These are phyloP conservation scores for Cryphonectria parasitica DNA, from an alignment of 2,329 filamentous ascomycete genomes.

Conservation along the genomic window DNA sequence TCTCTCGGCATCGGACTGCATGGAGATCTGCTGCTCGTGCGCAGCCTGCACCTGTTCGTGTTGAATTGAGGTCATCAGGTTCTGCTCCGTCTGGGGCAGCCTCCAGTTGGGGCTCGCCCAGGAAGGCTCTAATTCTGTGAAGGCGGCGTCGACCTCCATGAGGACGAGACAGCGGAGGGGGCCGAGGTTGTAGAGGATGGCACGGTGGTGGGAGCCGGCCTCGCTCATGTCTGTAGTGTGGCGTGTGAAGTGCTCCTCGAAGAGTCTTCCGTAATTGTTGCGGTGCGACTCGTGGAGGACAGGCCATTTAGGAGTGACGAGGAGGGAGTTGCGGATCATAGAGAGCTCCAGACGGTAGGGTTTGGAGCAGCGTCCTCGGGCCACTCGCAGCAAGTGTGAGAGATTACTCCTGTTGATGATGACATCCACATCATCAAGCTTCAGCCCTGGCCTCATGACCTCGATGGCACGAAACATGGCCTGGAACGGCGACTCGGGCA, in stretches of 20 bases:
- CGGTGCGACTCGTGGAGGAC: not conserved
- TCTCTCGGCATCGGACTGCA: conserved; percentile 9
- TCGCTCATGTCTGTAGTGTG: not conserved
- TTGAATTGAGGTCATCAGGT: not conserved
- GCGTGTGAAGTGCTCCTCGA: conserved; percentile 20
- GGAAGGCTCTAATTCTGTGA: not conserved
- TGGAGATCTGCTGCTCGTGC: not conserved
- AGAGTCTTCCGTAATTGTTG: conserved; percentile 1
- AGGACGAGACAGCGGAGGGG: conserved; percentile 23
- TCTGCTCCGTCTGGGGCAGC: not conserved
- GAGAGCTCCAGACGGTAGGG: conserved; percentile 22
- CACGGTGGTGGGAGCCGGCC: conserved; percentile 20
- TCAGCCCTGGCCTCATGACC: conserved; percentile 32
- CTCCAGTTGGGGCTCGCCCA: not conserved
- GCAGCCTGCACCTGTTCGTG: not conserved
- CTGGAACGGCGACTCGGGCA: conserved; percentile 35
- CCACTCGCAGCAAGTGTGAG: conserved; percentile 34
- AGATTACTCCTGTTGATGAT: conserved; percentile 37
- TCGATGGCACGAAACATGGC: conserved; percentile 36
- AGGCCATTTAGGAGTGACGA: conserved; percentile 19
- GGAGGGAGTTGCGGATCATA: conserved; percentile 22
- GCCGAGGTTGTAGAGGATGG: conserved; percentile 23
- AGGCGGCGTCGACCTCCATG: conserved; percentile 19
- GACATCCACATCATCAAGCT: conserved; percentile 38
- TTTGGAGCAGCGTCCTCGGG: not conserved